phyloP scores from a whole-genome alignment of 441 rosid genomes.

The Biscutella auriculata region DNA sequence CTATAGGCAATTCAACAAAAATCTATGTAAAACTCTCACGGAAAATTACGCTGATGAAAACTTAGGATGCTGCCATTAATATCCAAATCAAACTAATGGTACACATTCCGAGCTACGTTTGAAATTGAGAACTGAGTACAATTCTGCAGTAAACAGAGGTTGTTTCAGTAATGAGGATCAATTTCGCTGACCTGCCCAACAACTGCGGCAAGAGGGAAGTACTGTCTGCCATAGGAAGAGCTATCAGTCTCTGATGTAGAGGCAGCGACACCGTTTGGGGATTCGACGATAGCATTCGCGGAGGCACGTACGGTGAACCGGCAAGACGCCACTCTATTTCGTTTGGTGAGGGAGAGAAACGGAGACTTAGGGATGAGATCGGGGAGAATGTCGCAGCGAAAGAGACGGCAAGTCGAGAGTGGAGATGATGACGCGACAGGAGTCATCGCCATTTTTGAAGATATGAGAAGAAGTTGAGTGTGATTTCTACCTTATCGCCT shows the following conservation, averaged over 20 bases:
- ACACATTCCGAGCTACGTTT: not conserved
- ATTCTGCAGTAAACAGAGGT: not conserved
- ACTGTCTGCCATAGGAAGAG: conserved; percentile 60
- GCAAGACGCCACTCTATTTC: conserved; percentile 4
- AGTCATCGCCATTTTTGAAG: conserved; percentile 22
- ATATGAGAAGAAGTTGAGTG: not conserved
- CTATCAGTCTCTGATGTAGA: conserved; percentile 21
- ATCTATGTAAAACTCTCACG: not conserved
- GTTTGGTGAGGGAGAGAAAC: conserved; percentile 24
- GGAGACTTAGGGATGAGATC: conserved; percentile 12
- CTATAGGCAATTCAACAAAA: not conserved
- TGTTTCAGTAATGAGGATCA: not conserved
- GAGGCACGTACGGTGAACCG: conserved; percentile 28
- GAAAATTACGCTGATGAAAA: not conserved
- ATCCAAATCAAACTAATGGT: not conserved
- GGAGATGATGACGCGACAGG: conserved; percentile 18
- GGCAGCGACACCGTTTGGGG: conserved; percentile 54
- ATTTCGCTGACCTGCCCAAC: conserved; percentile 65
- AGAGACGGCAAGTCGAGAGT: conserved; percentile 2
- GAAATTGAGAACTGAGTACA: not conserved
- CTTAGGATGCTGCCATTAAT: not conserved
- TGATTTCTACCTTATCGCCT: conserved; percentile 16
- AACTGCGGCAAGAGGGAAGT: conserved; percentile 88
- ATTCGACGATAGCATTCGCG: conserved; percentile 35
- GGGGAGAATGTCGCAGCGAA: conserved; percentile 3